A percentile compares a stretch with the other conserved stretches of the same genome.
phyloP scores from a whole-genome alignment of 176 grass and related monocot species.

The Oryza meridionalis region DNA sequence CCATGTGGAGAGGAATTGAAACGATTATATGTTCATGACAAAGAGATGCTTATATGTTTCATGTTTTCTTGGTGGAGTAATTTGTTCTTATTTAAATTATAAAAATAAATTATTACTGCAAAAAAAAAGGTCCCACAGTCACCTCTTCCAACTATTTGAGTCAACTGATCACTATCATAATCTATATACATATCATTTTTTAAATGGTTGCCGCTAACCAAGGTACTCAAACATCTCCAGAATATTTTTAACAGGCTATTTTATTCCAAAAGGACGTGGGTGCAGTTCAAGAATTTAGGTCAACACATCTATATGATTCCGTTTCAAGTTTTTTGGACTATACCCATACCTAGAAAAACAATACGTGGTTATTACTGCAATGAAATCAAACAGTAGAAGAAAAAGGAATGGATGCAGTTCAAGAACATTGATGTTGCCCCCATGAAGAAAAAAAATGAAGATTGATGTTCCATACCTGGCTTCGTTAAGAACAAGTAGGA shows the following conservation, averaged over 20 bases:
- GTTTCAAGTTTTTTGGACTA: neutral
- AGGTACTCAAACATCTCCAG: neutral
- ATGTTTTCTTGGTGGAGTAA: neutral
- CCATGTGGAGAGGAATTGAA: neutral
- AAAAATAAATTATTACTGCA: neutral
- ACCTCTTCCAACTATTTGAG: neutral
- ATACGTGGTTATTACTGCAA: neutral
- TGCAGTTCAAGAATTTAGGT: neutral
- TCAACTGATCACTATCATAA: neutral
- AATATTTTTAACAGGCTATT: neutral
- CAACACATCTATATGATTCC: neutral
- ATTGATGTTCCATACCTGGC: conserved; percentile 63
- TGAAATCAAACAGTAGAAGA: neutral
- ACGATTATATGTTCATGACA: neutral
- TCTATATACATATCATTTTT: neutral
- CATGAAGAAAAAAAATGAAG: neutral
- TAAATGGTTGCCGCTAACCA: neutral
- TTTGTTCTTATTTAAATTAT: neutral
- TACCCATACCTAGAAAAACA: neutral
- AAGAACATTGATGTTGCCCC: neutral
- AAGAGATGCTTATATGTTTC: neutral
- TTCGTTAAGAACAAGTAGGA: conserved; percentile 85
- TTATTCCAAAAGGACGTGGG: neutral
- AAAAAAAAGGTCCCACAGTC: neutral
- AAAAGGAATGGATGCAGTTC: neutral